Evolutionary conservation across 2,329 filamentous ascomycete genomes (phyloP).

Genomic region (Xenoacremonium recifei): DNA sequence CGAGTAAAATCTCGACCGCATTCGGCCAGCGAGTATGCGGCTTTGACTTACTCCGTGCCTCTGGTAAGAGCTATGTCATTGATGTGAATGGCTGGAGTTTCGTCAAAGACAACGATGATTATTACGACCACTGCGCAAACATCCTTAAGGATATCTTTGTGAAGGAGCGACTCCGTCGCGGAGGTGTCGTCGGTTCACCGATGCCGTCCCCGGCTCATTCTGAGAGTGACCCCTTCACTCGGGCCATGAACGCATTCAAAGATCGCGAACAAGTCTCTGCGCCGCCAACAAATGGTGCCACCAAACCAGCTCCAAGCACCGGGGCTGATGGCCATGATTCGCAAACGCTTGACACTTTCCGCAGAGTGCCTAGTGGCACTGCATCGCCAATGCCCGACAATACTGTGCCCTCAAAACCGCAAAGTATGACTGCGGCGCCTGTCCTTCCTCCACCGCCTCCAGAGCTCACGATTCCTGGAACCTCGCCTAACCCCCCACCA

Average conservation of each 20-base stretch:
- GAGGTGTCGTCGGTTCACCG: conserved; percentile 55
- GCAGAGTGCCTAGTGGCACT: conserved; percentile 24
- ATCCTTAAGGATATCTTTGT: conserved; percentile 89
- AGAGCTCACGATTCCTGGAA: conserved; percentile 26
- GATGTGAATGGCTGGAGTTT: conserved; percentile 99
- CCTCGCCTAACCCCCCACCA: conserved; percentile 29
- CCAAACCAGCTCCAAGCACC: conserved; percentile 28
- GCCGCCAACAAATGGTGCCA: conserved; percentile 14
- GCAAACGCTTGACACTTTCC: conserved; percentile 23
- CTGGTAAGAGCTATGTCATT: conserved; percentile 92
- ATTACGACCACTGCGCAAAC: conserved; percentile 86
- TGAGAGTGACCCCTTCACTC: conserved; percentile 42
- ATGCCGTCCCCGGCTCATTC: conserved; percentile 47
- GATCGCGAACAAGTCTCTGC: conserved; percentile 35
- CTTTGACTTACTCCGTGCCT: conserved; percentile 87
- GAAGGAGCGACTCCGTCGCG: conserved; percentile 67
- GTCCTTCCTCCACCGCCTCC: conserved; percentile 31
- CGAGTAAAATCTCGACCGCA: conserved; percentile 82
- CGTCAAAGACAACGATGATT: conserved; percentile 98
- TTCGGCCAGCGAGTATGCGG: conserved; percentile 96
- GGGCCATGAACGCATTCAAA: conserved; percentile 32
- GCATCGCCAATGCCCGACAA: conserved; percentile 33
- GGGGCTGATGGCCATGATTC: conserved; percentile 20
- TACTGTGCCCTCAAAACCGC: conserved; percentile 31
- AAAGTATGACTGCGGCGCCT: conserved; percentile 36